phyloP scores from a whole-genome alignment of 805 yeast species.

The Candida patagonica region DNA sequence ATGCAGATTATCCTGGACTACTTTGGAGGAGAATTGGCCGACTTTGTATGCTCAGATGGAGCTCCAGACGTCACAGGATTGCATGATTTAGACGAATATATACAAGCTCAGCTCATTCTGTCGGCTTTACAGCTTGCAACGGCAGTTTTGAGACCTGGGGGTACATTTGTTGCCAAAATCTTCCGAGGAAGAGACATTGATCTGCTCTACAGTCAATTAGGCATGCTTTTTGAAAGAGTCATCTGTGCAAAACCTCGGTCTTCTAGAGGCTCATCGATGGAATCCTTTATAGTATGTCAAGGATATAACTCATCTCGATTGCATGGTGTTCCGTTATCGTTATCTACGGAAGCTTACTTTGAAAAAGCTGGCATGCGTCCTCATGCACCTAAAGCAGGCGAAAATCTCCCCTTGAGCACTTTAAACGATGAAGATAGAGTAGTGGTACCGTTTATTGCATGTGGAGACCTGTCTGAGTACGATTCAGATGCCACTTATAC shows the following conservation, averaged over 20 bases:
- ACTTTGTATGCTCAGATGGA: slow-evolving; percentile 93
- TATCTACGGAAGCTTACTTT: slow-evolving; percentile 78
- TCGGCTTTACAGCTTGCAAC: slow-evolving; percentile 90
- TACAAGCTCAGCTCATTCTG: slow-evolving; percentile 87
- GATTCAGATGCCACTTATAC: slow-evolving; percentile 94
- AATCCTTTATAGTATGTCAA: slow-evolving; percentile 86
- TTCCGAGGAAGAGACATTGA: slow-evolving; percentile 96
- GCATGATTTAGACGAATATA: slow-evolving; percentile 93
- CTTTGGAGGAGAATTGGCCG: slow-evolving; percentile 90
- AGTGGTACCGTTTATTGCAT: slow-evolving; percentile 88
- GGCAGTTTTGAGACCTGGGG: slow-evolving; percentile 80
- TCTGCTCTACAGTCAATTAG: slow-evolving; percentile 82
- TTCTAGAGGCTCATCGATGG: slow-evolving; percentile 88
- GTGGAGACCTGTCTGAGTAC: slow-evolving; percentile 81
- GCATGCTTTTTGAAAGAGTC: slow-evolving; percentile 74
- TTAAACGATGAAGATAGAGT: slow-evolving; percentile 46
- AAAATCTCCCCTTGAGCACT: background rate
- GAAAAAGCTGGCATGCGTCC: slow-evolving; percentile 34
- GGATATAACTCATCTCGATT: slow-evolving; percentile 58
- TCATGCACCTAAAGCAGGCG: slow-evolving; percentile 2
- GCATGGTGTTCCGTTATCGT: background rate
- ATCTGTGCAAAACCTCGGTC: slow-evolving; percentile 95
- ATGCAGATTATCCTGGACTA: slow-evolving; percentile 61
- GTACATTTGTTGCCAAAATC: slow-evolving; percentile 90
- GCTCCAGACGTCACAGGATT: slow-evolving; percentile 98